A percentile compares a stretch with the other conserved stretches of the same genome.
Evolutionary conservation across 1,139 yeast genomes (phyloP).

Genomic region (Saccharomycopsis phalli): DNA sequence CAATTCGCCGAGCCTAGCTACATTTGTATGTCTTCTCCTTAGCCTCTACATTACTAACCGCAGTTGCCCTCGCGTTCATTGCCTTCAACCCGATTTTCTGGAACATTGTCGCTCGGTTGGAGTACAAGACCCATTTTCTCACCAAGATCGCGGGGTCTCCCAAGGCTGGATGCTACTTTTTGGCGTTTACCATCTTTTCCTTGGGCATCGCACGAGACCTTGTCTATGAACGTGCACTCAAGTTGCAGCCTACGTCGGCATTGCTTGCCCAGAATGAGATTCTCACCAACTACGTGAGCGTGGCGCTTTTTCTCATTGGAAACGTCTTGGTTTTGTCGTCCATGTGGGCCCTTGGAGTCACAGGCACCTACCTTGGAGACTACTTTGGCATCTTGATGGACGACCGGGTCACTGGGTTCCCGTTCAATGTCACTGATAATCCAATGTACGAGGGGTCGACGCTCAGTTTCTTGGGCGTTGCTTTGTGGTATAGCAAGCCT

Average conservation of each 20-base stretch:
- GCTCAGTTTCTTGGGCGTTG: constrained; percentile 82
- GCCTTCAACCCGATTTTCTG: constrained; percentile 92
- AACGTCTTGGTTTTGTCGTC: constrained; percentile 72
- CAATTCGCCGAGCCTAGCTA: too few relatives aligned
- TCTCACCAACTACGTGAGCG: constrained; percentile 36
- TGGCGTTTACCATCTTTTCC: constrained; percentile 75
- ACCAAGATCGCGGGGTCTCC: constrained; percentile 68
- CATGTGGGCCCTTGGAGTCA: constrained; percentile 91
- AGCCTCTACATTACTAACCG: too few relatives aligned
- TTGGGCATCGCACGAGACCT: constrained; percentile 78
- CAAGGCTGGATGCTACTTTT: constrained; percentile 67
- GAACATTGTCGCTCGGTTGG: constrained; percentile 86
- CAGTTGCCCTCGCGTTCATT: constrained; percentile 34
- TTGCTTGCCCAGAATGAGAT: constrained; percentile 31
- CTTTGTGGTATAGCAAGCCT: constrained; percentile 82
- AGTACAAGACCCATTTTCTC: constrained; percentile 64
- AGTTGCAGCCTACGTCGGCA: constrained; percentile 42
- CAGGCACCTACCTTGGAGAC: constrained; percentile 95
- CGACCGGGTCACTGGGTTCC: constrained; percentile 86
- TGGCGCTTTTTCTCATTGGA: constrained; percentile 50
- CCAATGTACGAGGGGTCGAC: constrained; percentile 97
- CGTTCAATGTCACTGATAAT: constrained; percentile 81
- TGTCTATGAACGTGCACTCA: constrained; percentile 61
- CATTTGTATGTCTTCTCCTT: too few relatives aligned
- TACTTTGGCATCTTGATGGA: constrained; percentile 94